A percentile compares a stretch with the other conserved stretches of the same genome.
Evolutionary conservation across 345 rosid genomes (phyloP).

Genomic region (Syzygium aromaticum): DNA sequence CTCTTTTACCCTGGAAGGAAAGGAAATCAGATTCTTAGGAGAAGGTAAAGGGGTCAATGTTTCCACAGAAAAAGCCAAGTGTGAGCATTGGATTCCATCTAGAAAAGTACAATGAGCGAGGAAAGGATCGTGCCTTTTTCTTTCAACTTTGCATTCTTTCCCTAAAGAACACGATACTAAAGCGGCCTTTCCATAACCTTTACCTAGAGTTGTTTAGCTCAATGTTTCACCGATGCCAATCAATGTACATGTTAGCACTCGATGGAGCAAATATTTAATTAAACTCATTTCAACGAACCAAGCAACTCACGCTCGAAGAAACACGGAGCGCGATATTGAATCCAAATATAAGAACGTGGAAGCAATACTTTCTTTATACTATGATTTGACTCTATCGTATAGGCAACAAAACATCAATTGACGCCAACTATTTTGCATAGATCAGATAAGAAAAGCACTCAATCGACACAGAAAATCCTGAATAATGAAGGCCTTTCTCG

Average conservation of each 20-base stretch:
- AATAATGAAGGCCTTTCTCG: neutral
- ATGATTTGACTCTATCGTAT: neutral
- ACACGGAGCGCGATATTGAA: neutral
- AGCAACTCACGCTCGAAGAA: neutral
- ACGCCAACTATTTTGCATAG: neutral
- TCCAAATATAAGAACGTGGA: neutral
- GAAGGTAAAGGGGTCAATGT: neutral
- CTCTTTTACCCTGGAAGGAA: neutral
- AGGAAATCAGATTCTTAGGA: slow-evolving; percentile 6
- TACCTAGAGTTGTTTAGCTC: neutral
- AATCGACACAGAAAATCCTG: neutral
- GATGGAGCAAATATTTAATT: neutral
- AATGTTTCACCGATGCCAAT: neutral
- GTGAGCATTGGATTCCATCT: slow-evolving; percentile 28
- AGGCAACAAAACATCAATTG: neutral
- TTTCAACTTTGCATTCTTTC: neutral
- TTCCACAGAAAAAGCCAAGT: neutral
- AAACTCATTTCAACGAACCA: neutral
- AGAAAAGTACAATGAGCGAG: neutral
- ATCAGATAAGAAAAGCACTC: neutral
- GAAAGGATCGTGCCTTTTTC: neutral
- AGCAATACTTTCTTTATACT: neutral
- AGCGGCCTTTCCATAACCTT: neutral
- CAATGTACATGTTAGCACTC: neutral
- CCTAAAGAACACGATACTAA: neutral